Conservation (phyloP, 176 grass and related monocot genomes). For the Carex scoparia region DNA sequence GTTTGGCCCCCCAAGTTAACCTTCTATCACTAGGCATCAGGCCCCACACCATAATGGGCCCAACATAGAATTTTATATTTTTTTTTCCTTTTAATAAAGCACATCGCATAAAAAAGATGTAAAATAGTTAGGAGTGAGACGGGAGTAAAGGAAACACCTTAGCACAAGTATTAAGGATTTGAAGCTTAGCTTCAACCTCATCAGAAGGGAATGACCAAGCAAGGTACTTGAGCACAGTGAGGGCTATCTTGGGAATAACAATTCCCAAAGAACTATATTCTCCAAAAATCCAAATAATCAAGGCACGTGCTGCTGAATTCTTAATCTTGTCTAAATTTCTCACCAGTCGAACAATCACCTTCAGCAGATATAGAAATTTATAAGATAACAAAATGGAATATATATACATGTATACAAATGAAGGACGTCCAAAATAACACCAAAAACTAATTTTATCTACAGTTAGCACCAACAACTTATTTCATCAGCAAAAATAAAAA, state of each 20-base stretch:
- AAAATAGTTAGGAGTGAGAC: neutral
- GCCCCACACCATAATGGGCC: neutral
- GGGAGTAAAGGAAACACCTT: conserved; percentile 40
- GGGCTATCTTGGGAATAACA: conserved; percentile 73
- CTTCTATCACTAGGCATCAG: neutral
- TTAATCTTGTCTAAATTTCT: conserved; percentile 70
- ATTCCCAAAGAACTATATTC: conserved; percentile 60
- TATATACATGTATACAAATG: neutral
- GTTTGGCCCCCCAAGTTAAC: neutral
- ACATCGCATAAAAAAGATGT: neutral
- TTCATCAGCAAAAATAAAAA: neutral
- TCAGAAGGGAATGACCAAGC: conserved; percentile 73
- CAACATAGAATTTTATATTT: neutral
- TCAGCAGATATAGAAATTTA: conserved; percentile 24
- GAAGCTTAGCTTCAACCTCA: conserved; percentile 76
- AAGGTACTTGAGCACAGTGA: conserved; percentile 76
- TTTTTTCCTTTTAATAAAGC: neutral
- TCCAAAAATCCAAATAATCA: conserved; percentile 87
- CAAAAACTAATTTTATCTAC: neutral
- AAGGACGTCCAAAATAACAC: neutral
- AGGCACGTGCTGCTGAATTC: conserved; percentile 63
- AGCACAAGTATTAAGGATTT: conserved; percentile 77
- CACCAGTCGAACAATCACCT: conserved; percentile 83
- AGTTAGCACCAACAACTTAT: neutral
- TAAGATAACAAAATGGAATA: neutral